These are phyloP conservation scores for Zygosaccharomyces siamensis DNA, from an alignment of 805 yeast species.

Conservation along the genomic window DNA sequence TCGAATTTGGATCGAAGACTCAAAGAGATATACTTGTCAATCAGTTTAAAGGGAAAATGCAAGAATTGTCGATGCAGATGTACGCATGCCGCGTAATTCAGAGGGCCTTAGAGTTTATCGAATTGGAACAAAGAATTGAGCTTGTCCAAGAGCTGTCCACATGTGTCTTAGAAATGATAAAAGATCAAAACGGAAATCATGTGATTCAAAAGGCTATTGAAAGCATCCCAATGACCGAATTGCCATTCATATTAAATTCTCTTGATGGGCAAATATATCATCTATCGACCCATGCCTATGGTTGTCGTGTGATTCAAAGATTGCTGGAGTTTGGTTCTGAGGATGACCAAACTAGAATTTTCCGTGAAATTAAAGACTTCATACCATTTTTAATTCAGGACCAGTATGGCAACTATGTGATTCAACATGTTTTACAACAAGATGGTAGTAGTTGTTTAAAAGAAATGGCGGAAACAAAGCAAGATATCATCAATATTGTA, in stretches of 20 bases:
- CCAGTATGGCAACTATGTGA: conserved; percentile 96
- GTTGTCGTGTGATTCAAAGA: conserved; percentile 95
- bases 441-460: conserved; percentile 43
- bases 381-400: conserved; percentile 80
- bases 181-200: conserved; percentile 97
- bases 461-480: conserved; percentile 39
- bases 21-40: conserved; percentile 68
- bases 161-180: conserved; percentile 62
- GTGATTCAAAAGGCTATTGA: conserved; percentile 95
- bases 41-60: conserved; percentile 54
- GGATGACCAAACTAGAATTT: conserved; percentile 60
- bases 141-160: conserved; percentile 67
- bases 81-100: conserved; percentile 98
- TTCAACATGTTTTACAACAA: conserved; percentile 88
- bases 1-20: conserved; percentile 70
- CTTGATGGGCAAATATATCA: conserved; percentile 70
- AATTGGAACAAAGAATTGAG: conserved; percentile 55
- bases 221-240: conserved; percentile 62
- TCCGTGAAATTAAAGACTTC: conserved; percentile 67
- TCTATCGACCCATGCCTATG: conserved; percentile 91
- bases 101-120: conserved; percentile 75
- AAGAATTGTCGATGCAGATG: conserved; percentile 82
- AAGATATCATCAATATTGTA: conserved; percentile 59
- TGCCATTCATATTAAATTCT: conserved; percentile 68
- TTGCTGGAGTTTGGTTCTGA: conserved; percentile 71